phyloP scores from a whole-genome alignment of 352 stramenopile genomes.

The Globisporangium rhizosaccharum region DNA sequence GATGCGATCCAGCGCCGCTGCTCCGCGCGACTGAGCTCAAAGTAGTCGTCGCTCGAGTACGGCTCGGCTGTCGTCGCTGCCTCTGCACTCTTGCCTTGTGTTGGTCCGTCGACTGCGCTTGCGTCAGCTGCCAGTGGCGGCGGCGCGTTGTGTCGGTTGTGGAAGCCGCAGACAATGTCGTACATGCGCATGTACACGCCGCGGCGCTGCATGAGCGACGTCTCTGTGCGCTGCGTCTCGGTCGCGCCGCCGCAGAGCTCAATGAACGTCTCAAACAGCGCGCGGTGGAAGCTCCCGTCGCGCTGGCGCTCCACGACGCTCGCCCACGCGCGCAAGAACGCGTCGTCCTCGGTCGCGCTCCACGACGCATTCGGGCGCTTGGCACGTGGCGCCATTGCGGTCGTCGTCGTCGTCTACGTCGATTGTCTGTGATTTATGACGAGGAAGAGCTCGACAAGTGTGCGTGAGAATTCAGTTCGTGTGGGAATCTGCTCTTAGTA shows the following conservation, averaged over 20 bases:
- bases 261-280: too few species aligned
- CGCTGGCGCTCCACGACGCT: neutral
- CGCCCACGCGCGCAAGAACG: constrained; percentile 8
- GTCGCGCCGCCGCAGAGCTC: too few species aligned
- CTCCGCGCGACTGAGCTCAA: neutral
- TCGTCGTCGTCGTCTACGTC: too few species aligned
- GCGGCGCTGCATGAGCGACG: neutral
- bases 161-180: constrained; percentile 3
- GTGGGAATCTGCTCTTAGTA: too few species aligned
- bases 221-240: neutral
- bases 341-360: constrained; percentile 3
- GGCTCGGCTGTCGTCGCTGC: neutral
- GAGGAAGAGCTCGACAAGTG: too few species aligned
- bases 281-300: neutral
- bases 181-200: constrained; percentile 2
- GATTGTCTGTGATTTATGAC: too few species aligned
- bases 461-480: too few species aligned
- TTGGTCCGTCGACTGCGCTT: neutral
- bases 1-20: constrained; percentile 7
- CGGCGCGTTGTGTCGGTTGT: neutral
- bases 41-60: constrained; percentile 4
- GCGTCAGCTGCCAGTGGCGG: neutral
- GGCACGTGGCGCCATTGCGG: too few species aligned
- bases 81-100: neutral
- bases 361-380: neutral